Conservation (phyloP, 2,329 filamentous ascomycete species). For the Cladosporium oxysporum region DNA sequence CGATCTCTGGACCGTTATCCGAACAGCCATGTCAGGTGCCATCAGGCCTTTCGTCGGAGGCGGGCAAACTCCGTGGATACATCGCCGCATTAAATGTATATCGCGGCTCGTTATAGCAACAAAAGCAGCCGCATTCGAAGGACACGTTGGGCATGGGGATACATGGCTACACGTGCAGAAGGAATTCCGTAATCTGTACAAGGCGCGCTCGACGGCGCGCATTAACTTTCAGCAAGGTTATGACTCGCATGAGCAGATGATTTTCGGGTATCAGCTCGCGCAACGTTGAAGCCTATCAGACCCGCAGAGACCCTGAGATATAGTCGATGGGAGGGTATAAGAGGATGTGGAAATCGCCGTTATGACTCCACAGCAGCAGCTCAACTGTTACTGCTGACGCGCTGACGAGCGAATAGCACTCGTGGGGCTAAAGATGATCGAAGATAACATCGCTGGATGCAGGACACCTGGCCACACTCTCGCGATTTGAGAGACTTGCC, state of each 20-base stretch:
- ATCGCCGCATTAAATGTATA: background rate
- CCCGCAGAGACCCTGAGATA: conserved; percentile 11
- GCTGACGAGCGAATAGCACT: conserved; percentile 2
- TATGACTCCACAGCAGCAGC: background rate
- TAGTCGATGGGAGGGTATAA: conserved; percentile 17
- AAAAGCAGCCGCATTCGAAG: background rate
- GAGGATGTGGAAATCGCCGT: conserved; percentile 9
- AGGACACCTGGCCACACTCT: background rate
- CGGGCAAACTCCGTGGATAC: background rate
- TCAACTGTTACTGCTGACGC: conserved; percentile 4
- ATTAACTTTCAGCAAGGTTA: conserved; percentile 11
- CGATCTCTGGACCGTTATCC: background rate
- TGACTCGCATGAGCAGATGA: conserved; percentile 16
- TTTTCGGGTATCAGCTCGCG: conserved; percentile 6
- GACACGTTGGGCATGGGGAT: conserved; percentile 4
- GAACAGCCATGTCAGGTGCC: background rate
- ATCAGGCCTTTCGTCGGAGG: background rate
- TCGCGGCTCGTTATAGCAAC: background rate
- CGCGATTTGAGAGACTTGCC: background rate
- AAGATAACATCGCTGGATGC: conserved; percentile 3
- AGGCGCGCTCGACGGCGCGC: conserved; percentile 1
- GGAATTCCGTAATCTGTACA: conserved; percentile 7
- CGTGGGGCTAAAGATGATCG: conserved; percentile 12
- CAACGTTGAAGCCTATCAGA: conserved; percentile 9
- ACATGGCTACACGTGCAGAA: background rate